Evolutionary conservation across 495 filamentous ascomycete genomes (phyloP), one percentile per base, ranked within the genome.

Genomic region (Parathielavia appendiculata): DNA sequence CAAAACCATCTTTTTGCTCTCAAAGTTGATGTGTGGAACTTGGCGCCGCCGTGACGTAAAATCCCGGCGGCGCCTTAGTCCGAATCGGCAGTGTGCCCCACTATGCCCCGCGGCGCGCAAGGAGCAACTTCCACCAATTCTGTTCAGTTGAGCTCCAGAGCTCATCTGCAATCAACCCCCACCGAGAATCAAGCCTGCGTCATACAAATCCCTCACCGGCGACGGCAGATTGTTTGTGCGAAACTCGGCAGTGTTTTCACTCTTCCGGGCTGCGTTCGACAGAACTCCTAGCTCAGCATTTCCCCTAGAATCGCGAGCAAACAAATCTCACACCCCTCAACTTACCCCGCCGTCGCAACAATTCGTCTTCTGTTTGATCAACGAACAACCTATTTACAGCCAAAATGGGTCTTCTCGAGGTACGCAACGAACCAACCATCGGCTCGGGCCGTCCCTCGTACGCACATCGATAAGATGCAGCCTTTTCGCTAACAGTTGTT

Each of bases 401-500:
- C 46, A 59, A 20, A 43, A 63, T 63, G 61, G 61, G 61, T 43
- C 38, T 63, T 23, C 53, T 63, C 26, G 57, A 63, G 54, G 60
- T 63, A 41, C 34, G 56, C 26, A 14, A 22, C 32, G 4, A 6
- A 17, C 34, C 22, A 44, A 35, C 35, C 20, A 30, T 20, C 9
- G 19, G 36, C 14, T 10, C 48, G 13, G 4, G 40, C 54, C 30
- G 17, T 36, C 10, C 17, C 26, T 10, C 35, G 16, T 6, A 12
- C 11, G n/a, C 17, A 26, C 11, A 5, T 51, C 22, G 19, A 10
- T 16, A 38, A 30, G 13, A 6, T 17, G 4, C 19, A 46, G 43
- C 16, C 43, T 7, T 26, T 43, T 41, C 30, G 16, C 54, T 57
- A 22, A 58, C 56, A 32, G 6, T 9, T 11, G 1, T 9, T 13